Evolutionary conservation across 2,329 filamentous ascomycete species (phyloP), one percentile per base, ranked within the genome.

Genomic region (Akanthomyces uredinophilus): DNA sequence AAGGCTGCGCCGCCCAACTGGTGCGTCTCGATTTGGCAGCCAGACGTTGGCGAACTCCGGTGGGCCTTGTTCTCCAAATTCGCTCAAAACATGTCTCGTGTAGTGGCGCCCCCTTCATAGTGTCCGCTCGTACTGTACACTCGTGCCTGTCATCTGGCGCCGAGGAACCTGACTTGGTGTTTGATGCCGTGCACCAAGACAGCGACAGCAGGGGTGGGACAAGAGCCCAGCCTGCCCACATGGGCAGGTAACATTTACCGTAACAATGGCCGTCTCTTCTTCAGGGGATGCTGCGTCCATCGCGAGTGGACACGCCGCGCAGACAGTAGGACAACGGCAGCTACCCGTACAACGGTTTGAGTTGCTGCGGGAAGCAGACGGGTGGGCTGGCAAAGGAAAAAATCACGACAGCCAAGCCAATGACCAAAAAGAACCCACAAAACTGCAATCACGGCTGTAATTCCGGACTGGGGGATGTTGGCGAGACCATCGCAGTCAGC

Each of bases 61-160:
- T 60, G 58, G 54, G 58, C 49, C 58, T 60, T 20, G 18, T 24
- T 16, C 47, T 16, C 47, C 55, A 58, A 58, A 58, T 58, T 58
- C 43, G 46, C 56, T 59, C 46, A 50, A 47, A 59, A 43, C 47
- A 43, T 41, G 46, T 32, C 35, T 43, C 35, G 13, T 50, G 35
- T 50, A 50, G 46, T n/a, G n/a, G 32, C 32, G 6, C 14, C n/a
- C 49, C 57, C 57, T 49, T 37, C 57, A 60, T 60, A 60, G 57
- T 60, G 57, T 44, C 57, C 49, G 49, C 39, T 60, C 57, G 27
- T 60, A 60, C 57, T 60, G 57, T 60, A 50, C 49, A 27, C 55
- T 13, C 39, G 7, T 37, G 13, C 43, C 41, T n/a, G n/a, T n/a
- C 24, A 29, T 20, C 37, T 8, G 18, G 14, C 24, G 37, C 37